phyloP scores from a whole-genome alignment of 2,329 filamentous ascomycete species.

The Elsinoe fawcettii region DNA sequence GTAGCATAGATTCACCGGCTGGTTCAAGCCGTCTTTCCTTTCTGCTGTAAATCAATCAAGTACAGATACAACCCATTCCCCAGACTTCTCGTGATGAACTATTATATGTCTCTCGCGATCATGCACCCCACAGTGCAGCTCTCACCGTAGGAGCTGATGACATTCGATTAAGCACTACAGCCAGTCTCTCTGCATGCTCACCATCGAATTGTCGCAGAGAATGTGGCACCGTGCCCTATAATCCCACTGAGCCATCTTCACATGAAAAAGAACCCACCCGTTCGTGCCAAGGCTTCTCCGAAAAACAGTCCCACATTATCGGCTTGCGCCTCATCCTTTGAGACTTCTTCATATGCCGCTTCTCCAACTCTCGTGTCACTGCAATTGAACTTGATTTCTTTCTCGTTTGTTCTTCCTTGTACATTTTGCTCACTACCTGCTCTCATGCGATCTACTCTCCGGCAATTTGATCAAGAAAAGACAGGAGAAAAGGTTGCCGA shows the following conservation, averaged over 20 bases:
- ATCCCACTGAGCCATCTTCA: not conserved
- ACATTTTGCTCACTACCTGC: not conserved
- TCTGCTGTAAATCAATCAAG: slow-evolving; percentile 12
- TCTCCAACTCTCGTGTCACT: slow-evolving; percentile 1
- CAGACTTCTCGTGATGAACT: too few relatives aligned
- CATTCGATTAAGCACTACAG: too few relatives aligned
- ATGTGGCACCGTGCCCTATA: not conserved
- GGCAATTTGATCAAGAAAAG: not conserved
- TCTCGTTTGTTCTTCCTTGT: not conserved
- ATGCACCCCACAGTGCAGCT: too few relatives aligned
- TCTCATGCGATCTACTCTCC: not conserved
- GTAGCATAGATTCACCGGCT: slow-evolving; percentile 9
- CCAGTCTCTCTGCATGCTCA: not conserved
- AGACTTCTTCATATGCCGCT: slow-evolving; percentile 2
- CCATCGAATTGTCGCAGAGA: not conserved
- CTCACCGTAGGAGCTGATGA: too few relatives aligned
- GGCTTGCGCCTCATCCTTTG: not conserved
- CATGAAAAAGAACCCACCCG: not conserved
- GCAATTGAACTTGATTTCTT: not conserved
- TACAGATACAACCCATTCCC: too few relatives aligned
- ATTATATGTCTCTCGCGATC: too few relatives aligned
- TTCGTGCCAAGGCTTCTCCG: slow-evolving; percentile 11
- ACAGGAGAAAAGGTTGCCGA: not conserved
- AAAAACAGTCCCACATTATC: not conserved
- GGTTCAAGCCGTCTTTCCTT: not conserved